phyloP scores from a whole-genome alignment of 257 asterid species.

The Solanum bulbocastanum region DNA sequence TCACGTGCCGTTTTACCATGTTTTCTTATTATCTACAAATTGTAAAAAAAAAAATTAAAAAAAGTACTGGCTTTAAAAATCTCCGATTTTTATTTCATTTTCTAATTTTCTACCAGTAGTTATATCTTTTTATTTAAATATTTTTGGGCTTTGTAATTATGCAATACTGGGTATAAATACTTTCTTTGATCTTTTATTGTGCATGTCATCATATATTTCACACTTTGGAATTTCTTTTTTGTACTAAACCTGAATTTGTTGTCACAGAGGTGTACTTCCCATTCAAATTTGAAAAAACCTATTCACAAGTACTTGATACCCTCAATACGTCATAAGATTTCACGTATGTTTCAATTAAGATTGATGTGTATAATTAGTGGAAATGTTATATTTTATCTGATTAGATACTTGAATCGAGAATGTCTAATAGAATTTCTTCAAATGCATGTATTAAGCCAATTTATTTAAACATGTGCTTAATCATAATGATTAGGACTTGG shows the following conservation, averaged over 20 bases:
- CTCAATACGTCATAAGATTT: not conserved
- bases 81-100: not conserved
- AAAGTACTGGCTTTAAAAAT: conserved; percentile 5
- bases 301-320: not conserved
- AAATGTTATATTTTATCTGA: not conserved
- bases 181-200: not conserved
- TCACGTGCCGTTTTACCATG: conserved; percentile 90
- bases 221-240: not conserved
- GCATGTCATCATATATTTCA: not conserved
- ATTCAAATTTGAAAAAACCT: not conserved
- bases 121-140: conserved; percentile 3
- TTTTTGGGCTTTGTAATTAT: conserved; percentile 29
- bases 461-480: not conserved
- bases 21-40: conserved; percentile 68
- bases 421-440: not conserved
- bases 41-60: conserved; percentile 30
- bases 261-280: not conserved
- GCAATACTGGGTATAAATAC: not conserved
- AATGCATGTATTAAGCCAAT: not conserved
- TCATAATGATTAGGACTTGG: not conserved
- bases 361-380: not conserved
- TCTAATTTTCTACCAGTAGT: not conserved
- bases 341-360: too few relatives aligned
- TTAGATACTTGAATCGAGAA: not conserved
- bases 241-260: not conserved